Percentiles rank a stretch among this genome's conserved stretches.
Evolutionary conservation across 2,329 filamentous ascomycete species (phyloP).

Genomic region (Nigrospora sphaerica): DNA sequence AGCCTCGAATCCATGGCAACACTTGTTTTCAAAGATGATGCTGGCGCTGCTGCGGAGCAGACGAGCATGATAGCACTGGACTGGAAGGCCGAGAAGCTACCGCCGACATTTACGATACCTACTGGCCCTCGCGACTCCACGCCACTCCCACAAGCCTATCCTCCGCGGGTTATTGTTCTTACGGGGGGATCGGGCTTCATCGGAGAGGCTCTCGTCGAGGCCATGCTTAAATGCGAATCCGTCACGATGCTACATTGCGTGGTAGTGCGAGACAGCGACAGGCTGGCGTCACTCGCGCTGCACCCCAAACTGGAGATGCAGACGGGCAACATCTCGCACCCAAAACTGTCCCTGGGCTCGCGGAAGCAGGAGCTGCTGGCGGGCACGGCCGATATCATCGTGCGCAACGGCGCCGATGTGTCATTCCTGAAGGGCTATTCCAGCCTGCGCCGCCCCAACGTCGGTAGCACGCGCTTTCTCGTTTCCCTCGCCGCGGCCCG

Average conservation of each 20-base stretch:
- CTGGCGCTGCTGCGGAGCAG: too few species aligned
- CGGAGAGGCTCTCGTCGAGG: constrained; percentile 26
- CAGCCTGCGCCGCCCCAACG: constrained; percentile 23
- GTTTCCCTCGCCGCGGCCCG: constrained; percentile 7
- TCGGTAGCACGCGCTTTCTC: constrained; percentile 21
- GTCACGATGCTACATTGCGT: constrained; percentile 35
- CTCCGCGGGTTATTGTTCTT: constrained; percentile 17
- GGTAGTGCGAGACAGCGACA: too few species aligned
- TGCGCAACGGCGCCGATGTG: constrained; percentile 40
- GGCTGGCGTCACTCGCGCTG: neutral
- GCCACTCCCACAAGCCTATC: too few species aligned
- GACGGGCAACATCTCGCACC: neutral
- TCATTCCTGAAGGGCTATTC: constrained; percentile 29
- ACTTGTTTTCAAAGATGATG: too few species aligned
- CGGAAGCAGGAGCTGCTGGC: constrained; percentile 15
- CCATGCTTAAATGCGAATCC: constrained; percentile 21
- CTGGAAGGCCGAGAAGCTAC: too few species aligned
- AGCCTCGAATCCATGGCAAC: too few species aligned
- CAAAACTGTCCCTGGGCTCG: neutral
- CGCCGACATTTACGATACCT: too few species aligned
- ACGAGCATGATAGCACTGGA: too few species aligned
- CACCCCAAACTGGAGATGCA: neutral
- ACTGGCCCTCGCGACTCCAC: too few species aligned
- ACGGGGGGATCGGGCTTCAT: constrained; percentile 35
- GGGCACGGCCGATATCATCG: constrained; percentile 29